A percentile compares a stretch with the other conserved stretches of the same genome.
Conservation (phyloP, 768 basidiomycete species). For the Pisolithus microcarpus region DNA sequence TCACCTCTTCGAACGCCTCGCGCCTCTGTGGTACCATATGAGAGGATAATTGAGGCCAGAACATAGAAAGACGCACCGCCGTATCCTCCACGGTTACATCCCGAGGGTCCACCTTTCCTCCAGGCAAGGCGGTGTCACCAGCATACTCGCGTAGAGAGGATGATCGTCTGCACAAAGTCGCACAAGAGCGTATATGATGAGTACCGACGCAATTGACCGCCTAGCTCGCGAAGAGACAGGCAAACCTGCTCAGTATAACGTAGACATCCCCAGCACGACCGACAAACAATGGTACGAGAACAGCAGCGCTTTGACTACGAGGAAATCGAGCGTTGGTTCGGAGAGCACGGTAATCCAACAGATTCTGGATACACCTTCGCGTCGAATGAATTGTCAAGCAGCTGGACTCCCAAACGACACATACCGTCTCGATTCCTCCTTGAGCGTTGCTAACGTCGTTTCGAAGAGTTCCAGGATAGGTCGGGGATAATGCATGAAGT, state of each 20-base stretch:
- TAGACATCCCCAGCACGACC: conserved; percentile 80
- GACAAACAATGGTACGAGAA: conserved; percentile 79
- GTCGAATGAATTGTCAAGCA: neutral
- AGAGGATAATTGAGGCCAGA: neutral
- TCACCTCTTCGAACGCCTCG: conserved; percentile 87
- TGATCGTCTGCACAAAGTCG: conserved; percentile 49
- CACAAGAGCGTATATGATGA: neutral
- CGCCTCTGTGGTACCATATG: conserved; percentile 46
- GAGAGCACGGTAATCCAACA: conserved; percentile 21
- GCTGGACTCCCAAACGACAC: neutral
- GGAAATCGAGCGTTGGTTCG: conserved; percentile 38
- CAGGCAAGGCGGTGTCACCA: conserved; percentile 84
- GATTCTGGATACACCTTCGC: conserved; percentile 19
- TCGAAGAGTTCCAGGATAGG: conserved; percentile 8
- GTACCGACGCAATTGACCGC: neutral
- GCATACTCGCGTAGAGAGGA: conserved; percentile 68
- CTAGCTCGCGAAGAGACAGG: conserved; percentile 8
- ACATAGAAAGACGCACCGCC: conserved; percentile 41
- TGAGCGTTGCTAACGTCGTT: conserved; percentile 4
- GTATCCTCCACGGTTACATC: conserved; percentile 72
- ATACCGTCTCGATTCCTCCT: conserved; percentile 19
- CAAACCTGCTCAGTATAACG: conserved; percentile 76
- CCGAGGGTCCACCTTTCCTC: conserved; percentile 68
- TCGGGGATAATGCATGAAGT: conserved; percentile 17
- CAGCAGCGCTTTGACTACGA: conserved; percentile 58